Percentiles rank a stretch among this genome's conserved stretches.
phyloP scores from a whole-genome alignment of 306 rosid genomes.

The Nissolia schottii region DNA sequence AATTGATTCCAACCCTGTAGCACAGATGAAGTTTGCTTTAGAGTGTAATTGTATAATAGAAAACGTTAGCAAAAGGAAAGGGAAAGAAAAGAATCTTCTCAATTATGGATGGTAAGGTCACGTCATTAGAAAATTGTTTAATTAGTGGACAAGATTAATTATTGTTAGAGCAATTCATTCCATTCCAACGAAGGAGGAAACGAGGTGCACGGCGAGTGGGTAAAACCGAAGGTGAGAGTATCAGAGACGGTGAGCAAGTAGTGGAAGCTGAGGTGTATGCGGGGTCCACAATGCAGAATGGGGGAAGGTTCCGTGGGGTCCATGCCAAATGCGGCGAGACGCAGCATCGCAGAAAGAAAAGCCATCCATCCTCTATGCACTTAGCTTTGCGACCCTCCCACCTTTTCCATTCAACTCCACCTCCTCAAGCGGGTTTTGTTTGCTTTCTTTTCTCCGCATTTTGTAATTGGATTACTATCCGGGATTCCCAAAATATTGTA shows the following conservation, averaged over 20 bases:
- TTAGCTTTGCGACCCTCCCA: slow-evolving; percentile 14
- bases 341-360: slow-evolving; percentile 42
- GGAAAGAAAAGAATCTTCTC: neutral
- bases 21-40: neutral
- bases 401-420: neutral
- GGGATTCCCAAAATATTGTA: slow-evolving; percentile 13
- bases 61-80: neutral
- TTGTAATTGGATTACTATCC: neutral
- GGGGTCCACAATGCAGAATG: slow-evolving; percentile 32
- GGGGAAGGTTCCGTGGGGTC: slow-evolving; percentile 41
- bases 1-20: neutral
- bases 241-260: slow-evolving; percentile 8
- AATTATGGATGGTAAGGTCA: neutral
- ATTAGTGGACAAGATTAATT: neutral
- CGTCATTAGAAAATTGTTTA: neutral
- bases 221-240: slow-evolving; percentile 1
- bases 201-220: neutral
- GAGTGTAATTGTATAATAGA: neutral
- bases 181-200: slow-evolving; percentile 15
- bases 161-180: too few relatives aligned
- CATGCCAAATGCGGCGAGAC: slow-evolving; percentile 72
- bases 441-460: neutral
- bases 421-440: neutral
- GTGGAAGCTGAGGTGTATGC: slow-evolving; percentile 47
- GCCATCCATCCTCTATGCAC: neutral